Base-by-base conservation (phyloP, 2,329 filamentous ascomycete species). In the Pyrenochaeta sp. region DNA sequence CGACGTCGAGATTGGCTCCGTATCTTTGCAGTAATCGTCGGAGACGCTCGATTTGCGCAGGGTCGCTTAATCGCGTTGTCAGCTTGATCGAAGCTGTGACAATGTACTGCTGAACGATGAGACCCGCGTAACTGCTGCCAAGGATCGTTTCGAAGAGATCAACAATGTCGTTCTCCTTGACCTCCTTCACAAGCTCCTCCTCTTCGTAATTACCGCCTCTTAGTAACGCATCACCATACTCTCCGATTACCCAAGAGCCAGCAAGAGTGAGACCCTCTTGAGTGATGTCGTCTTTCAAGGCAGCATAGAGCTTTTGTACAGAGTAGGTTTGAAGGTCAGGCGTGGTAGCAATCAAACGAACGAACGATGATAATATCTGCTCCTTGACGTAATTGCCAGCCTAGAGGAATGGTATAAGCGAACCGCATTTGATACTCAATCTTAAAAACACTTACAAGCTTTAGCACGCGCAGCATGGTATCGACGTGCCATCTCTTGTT, bases 401-500 rank as follows among this genome's bases (percentile, higher is more conserved):
- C 77, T 80, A 48, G 34, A 44, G 7, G 10, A 43, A 6, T 28
- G 13, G 9, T 19, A 44, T 63, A 54, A 75, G 68, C 24, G 54
- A 22, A 32, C n/a, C n/a, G 3, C 30, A 10, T 19, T 19, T 3
- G 3, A 40, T 2, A 10, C 2, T 7, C 3, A 13, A 30, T 1
- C 15, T 19, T 30, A 8, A 5, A 9, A 30, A 9, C 25, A 72
- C 73, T 66, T 52, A 77, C 77, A 65, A 99, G 84, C 57, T 93
- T 97, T 68, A 99, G 80, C 25, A 99, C 93, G 24, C 96, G 88
- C 52, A 99, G 83, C 90, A 99, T 97, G 2, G 96, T 99, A 73
- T 99, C 95, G 67, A 98, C 90, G 75, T 99, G 95, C 95, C 95
- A 99, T 75, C 95, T 86, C 81, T 98, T 98, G 80, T 95, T 98